Evolutionary conservation across 2,329 filamentous ascomycete genomes (phyloP).

Genomic region (Fusarium sp.): DNA sequence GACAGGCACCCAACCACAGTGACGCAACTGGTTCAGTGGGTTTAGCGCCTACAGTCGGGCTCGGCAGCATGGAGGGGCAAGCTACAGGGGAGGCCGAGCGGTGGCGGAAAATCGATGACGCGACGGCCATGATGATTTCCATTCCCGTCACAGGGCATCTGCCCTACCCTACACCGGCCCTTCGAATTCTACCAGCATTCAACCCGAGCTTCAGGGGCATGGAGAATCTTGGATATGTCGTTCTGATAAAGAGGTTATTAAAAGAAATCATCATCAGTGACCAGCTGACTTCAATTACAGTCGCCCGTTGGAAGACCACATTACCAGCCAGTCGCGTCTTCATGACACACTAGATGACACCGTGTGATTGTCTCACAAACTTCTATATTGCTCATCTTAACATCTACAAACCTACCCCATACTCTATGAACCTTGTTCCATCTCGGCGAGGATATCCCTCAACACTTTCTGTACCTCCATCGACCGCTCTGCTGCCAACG

Average conservation of each 20-base stretch:
- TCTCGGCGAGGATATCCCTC: conserved; percentile 54
- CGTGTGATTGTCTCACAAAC: too few relatives aligned
- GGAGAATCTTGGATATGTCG: too few relatives aligned
- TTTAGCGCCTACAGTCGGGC: conserved; percentile 24
- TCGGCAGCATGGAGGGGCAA: conserved; percentile 31
- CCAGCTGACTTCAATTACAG: too few relatives aligned
- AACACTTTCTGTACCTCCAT: conserved; percentile 63
- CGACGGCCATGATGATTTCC: conserved; percentile 10
- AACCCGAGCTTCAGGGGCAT: too few relatives aligned
- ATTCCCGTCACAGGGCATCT: too few relatives aligned
- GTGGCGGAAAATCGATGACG: conserved; percentile 47
- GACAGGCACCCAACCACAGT: conserved; percentile 53
- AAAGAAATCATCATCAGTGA: too few relatives aligned
- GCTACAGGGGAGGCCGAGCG: conserved; percentile 19
- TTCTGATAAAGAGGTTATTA: too few relatives aligned
- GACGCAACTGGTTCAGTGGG: conserved; percentile 49
- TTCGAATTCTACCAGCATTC: not conserved
- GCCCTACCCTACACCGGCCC: conserved; percentile 24
- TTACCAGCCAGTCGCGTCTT: too few relatives aligned
- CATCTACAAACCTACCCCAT: too few relatives aligned
- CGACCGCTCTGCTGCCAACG: conserved; percentile 60
- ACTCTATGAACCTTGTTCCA: conserved; percentile 35
- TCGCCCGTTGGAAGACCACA: too few relatives aligned
- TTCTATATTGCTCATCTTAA: too few relatives aligned
- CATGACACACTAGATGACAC: too few relatives aligned